phyloP scores from a whole-genome alignment of 345 rosid species.

The Mercurialis annua region DNA sequence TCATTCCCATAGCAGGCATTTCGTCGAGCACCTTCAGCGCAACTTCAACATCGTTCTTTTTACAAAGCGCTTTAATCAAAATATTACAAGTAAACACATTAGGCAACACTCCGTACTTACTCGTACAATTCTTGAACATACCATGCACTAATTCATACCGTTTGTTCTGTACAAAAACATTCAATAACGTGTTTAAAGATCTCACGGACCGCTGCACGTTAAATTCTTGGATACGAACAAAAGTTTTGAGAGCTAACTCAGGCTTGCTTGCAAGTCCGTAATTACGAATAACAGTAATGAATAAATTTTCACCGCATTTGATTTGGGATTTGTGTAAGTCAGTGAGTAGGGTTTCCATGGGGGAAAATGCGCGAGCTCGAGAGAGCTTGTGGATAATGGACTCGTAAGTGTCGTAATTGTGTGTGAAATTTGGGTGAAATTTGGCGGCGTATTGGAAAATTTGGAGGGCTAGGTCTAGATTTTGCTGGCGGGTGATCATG shows the following conservation, averaged over 20 bases:
- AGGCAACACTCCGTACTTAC: constrained; percentile 53
- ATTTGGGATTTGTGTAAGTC: constrained; percentile 45
- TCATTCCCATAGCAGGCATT: constrained; percentile 78
- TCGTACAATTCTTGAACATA: constrained; percentile 49
- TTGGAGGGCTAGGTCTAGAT: constrained; percentile 83
- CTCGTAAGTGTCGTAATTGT: constrained; percentile 69
- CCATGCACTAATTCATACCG: constrained; percentile 53
- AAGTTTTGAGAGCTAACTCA: constrained; percentile 46
- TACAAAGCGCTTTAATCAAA: constrained; percentile 63
- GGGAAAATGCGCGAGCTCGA: constrained; percentile 76
- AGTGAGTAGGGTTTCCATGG: constrained; percentile 58
- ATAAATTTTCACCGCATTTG: constrained; percentile 70
- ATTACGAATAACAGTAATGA: constrained; percentile 61
- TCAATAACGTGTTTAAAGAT: constrained; percentile 73
- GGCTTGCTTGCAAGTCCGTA: constrained; percentile 76
- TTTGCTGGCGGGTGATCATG: constrained; percentile 73
- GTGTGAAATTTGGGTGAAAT: constrained; percentile 61
- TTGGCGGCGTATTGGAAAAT: constrained; percentile 78
- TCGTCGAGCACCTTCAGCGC: constrained; percentile 66
- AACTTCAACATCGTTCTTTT: constrained; percentile 53
- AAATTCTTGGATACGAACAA: constrained; percentile 53
- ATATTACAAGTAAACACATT: constrained; percentile 73
- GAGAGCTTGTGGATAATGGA: constrained; percentile 72
- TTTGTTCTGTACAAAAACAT: constrained; percentile 66
- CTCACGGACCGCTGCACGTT: constrained; percentile 63